Percentiles rank a stretch among this genome's conserved stretches.
These are phyloP conservation scores for Komagataella pseudopastoris DNA, from an alignment of 805 yeast species.

Conservation along the genomic window DNA sequence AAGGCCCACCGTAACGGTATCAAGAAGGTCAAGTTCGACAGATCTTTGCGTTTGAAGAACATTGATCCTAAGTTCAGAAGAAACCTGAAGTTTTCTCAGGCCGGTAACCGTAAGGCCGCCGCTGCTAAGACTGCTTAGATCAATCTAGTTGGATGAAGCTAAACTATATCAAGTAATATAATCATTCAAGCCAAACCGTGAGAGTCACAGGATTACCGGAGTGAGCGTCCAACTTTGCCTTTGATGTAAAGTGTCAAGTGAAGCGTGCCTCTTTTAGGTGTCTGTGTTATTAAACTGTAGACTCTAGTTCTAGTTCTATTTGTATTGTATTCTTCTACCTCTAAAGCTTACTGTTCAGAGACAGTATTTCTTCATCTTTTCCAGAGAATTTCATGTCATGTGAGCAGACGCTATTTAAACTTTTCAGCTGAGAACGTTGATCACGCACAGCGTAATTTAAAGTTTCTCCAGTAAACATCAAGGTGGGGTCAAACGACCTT, in stretches of 20 bases:
- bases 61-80: slow-evolving; percentile 99
- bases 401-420: not conserved
- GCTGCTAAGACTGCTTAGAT: slow-evolving; percentile 23
- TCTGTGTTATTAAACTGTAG: not conserved
- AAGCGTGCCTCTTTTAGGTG: not conserved
- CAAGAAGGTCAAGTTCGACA: slow-evolving; percentile 97
- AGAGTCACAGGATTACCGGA: not conserved
- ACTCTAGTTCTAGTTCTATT: not conserved
- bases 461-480: not conserved
- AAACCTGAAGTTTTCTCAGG: slow-evolving; percentile 98
- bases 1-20: slow-evolving; percentile 99
- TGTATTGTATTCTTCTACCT: not conserved
- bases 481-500: not conserved
- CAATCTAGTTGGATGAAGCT: not conserved
- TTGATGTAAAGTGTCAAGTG: not conserved
- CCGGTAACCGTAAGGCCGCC: slow-evolving; percentile 91
- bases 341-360: not conserved
- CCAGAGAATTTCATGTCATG: not conserved
- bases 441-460: not conserved
- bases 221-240: not conserved
- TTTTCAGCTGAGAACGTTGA: not conserved
- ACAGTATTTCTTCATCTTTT: not conserved
- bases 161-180: not conserved
- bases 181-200: not conserved
- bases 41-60: slow-evolving; percentile 97